Conservation (phyloP, 371 early-diverging fungal genomes). For the Catenaria anguillulae region DNA sequence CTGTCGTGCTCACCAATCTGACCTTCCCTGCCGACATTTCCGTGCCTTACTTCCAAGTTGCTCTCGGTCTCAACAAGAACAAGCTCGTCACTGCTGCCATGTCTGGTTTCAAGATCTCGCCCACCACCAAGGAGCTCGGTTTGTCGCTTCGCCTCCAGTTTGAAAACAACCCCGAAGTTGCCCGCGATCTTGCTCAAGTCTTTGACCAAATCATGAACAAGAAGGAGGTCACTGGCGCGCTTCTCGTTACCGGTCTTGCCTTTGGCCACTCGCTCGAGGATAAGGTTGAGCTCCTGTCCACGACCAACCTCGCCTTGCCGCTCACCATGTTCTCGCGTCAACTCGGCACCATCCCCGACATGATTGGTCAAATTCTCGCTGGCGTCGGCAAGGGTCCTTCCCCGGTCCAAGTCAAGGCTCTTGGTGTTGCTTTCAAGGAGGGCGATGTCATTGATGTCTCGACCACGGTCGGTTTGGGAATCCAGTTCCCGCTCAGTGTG, state of each 20-base stretch:
- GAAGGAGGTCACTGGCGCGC: not conserved
- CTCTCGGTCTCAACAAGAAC: not conserved
- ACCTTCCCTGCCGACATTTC: slow-evolving; percentile 1
- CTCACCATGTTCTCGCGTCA: not conserved
- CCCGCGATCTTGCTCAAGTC: not conserved
- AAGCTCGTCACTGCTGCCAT: not conserved
- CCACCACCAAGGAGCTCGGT: slow-evolving; percentile 1
- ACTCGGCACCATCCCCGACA: not conserved
- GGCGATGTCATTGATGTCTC: not conserved
- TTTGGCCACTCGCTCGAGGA: not conserved
- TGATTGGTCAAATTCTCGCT: not conserved
- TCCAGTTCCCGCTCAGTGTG: not conserved
- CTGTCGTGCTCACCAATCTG: not conserved
- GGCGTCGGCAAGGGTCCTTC: not conserved
- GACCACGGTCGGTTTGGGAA: not conserved
- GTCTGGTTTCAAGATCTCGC: slow-evolving; percentile 2
- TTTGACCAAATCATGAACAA: not conserved
- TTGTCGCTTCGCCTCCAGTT: not conserved
- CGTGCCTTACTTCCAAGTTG: not conserved
- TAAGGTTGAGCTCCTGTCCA: not conserved
- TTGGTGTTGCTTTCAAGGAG: not conserved
- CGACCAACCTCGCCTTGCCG: not conserved
- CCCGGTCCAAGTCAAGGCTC: not conserved
- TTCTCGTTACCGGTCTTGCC: not conserved
- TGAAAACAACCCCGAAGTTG: not conserved